A percentile compares a stretch with the other conserved stretches of the same genome.
Evolutionary conservation across 2,329 filamentous ascomycete species (phyloP).

Genomic region (Malbranchea cinnamomea): DNA sequence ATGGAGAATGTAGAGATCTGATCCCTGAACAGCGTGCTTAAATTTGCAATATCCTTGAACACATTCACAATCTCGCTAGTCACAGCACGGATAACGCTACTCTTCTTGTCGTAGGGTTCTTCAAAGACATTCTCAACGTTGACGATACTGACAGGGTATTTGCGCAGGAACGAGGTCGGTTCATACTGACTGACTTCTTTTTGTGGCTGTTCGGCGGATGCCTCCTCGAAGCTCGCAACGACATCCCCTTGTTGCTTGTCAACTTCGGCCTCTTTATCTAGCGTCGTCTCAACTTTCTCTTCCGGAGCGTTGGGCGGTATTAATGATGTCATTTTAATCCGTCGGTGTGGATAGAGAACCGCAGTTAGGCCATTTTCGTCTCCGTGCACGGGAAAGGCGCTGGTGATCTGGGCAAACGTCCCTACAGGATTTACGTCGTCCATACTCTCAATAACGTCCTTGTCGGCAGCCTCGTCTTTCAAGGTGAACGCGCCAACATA

Average conservation of each 20-base stretch:
- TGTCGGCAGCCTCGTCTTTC: slow-evolving; percentile 88
- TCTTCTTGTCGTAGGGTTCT: slow-evolving; percentile 80
- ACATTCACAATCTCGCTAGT: slow-evolving; percentile 98
- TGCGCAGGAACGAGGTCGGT: slow-evolving; percentile 77
- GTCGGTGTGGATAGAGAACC: slow-evolving; percentile 86
- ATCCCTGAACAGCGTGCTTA: slow-evolving; percentile 91
- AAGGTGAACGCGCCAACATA: slow-evolving; percentile 95
- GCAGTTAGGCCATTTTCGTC: slow-evolving; percentile 78
- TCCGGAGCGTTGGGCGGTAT: slow-evolving; percentile 46
- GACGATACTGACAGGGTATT: slow-evolving; percentile 83
- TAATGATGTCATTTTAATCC: slow-evolving; percentile 77
- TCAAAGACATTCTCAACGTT: slow-evolving; percentile 89
- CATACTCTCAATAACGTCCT: slow-evolving; percentile 78
- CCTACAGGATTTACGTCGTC: slow-evolving; percentile 92
- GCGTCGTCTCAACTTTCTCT: slow-evolving; percentile 20
- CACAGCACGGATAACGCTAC: slow-evolving; percentile 73
- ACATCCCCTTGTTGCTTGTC: slow-evolving; percentile 86
- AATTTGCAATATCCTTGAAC: slow-evolving; percentile 87
- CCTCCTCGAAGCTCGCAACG: slow-evolving; percentile 92
- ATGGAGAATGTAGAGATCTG: slow-evolving; percentile 96
- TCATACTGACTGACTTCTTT: slow-evolving; percentile 53
- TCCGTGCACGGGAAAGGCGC: slow-evolving; percentile 72
- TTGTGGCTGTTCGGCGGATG: slow-evolving; percentile 42
- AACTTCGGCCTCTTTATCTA: slow-evolving; percentile 31
- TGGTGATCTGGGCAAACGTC: slow-evolving; percentile 95